These are phyloP conservation scores for Macadamia integrifolia DNA, from an alignment of 164 flowering plant species.

Conservation along the genomic window DNA sequence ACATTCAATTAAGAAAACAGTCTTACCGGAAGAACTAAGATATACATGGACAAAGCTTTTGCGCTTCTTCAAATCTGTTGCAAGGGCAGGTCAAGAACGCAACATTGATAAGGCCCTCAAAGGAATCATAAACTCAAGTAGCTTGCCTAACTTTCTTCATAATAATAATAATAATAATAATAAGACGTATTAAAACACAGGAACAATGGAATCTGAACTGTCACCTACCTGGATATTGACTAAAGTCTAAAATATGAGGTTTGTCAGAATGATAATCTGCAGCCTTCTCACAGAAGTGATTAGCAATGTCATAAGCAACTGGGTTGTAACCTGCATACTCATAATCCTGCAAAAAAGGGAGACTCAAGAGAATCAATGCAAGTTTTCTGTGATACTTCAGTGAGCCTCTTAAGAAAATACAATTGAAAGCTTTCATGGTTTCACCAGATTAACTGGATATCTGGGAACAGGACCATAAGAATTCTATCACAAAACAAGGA, in stretches of 20 bases:
- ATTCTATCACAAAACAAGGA: no score
- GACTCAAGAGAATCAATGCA: no score
- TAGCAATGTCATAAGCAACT: constrained; percentile 78
- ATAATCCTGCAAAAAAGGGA: constrained; percentile 56
- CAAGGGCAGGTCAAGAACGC: background rate
- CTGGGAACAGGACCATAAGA: no score
- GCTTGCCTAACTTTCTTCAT: background rate
- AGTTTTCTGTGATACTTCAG: no score
- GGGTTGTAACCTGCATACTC: constrained; percentile 91
- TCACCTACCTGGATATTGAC: constrained; percentile 63
- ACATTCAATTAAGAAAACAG: no score
- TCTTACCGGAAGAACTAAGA: constrained; percentile 55
- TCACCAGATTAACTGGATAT: no score
- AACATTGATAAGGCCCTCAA: background rate
- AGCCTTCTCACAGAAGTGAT: constrained; percentile 96
- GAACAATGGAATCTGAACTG: background rate
- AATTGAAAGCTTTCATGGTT: no score
- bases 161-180: no score
- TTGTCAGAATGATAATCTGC: constrained; percentile 80
- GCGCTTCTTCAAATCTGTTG: constrained; percentile 63
- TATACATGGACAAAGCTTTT: constrained; percentile 46
- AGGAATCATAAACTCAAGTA: background rate
- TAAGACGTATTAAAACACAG: background rate
- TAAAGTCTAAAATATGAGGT: constrained; percentile 78
- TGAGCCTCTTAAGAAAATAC: no score